These are phyloP conservation scores for Hansenula lynferdii DNA, from an alignment of 1,139 yeast genomes.

Conservation along the genomic window DNA sequence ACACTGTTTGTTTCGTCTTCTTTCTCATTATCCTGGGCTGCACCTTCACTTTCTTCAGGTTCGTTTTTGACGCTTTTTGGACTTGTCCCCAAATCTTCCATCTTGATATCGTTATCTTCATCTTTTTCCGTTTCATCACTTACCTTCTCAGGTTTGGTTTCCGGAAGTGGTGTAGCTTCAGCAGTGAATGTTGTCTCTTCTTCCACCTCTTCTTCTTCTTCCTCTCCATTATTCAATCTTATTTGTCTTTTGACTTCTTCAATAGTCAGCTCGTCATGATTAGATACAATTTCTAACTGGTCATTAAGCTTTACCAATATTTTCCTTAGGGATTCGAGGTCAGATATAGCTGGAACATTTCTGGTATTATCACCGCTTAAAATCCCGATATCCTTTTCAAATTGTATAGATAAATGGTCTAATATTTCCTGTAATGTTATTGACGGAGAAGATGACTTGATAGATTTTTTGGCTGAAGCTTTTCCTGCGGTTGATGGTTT, in stretches of 20 bases:
- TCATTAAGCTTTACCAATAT: conserved; percentile 43
- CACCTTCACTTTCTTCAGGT: conserved; percentile 1
- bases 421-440: conserved; percentile 47
- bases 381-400: conserved; percentile 55
- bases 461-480: conserved; percentile 21
- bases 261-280: conserved; percentile 38
- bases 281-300: conserved; percentile 43
- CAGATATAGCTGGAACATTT: conserved; percentile 40
- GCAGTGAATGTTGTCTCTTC: conserved; percentile 1
- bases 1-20: conserved; percentile 8
- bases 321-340: conserved; percentile 42
- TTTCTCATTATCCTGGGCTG: conserved; percentile 1
- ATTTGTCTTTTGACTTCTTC: conserved; percentile 12
- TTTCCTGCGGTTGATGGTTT: conserved; percentile 13
- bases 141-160: conserved; percentile 10
- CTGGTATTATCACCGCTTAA: conserved; percentile 55
- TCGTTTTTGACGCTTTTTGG: conserved; percentile 11
- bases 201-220: conserved; percentile 11
- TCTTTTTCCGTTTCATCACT: conserved; percentile 9
- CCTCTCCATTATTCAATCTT: conserved; percentile 13
- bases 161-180: conserved; percentile 7
- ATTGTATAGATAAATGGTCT: conserved; percentile 46
- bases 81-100: conserved; percentile 13
- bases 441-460: conserved; percentile 26
- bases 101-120: conserved; percentile 11